Conservation (phyloP, 1,139 yeast species). For the Scheffersomyces quercinus region DNA sequence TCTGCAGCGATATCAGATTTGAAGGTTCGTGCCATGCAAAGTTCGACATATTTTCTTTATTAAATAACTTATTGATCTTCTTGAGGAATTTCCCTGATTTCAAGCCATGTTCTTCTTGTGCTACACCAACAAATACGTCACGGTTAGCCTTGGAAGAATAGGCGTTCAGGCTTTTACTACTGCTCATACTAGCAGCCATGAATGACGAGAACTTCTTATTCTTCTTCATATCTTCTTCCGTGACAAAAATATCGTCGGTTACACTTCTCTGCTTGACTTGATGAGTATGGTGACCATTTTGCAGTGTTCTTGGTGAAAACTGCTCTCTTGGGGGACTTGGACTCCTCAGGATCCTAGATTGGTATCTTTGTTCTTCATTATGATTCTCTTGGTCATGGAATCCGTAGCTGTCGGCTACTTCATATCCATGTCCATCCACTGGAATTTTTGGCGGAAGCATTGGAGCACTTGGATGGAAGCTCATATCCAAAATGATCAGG, state of each 20-base stretch:
- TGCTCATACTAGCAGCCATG: not conserved
- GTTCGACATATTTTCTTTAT: constrained; percentile 28
- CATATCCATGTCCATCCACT: not conserved
- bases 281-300: constrained; percentile 6
- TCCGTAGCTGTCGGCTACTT: not conserved
- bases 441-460: constrained; percentile 43
- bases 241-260: constrained; percentile 31
- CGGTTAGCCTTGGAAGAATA: not conserved
- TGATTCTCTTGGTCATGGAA: too few species aligned
- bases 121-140: constrained; percentile 16
- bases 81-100: not conserved
- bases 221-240: constrained; percentile 1
- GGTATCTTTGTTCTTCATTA: not conserved
- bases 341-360: constrained; percentile 1
- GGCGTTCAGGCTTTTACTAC: not conserved
- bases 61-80: constrained; percentile 33
- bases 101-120: constrained; percentile 3
- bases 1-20: not conserved
- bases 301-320: constrained; percentile 10
- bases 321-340: constrained; percentile 2
- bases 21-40: constrained; percentile 18
- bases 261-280: constrained; percentile 12
- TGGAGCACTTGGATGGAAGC: constrained; percentile 75
- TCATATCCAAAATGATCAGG: constrained; percentile 84
- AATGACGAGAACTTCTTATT: constrained; percentile 1